These are phyloP conservation scores for Lactarius evosmus DNA, from an alignment of 768 basidiomycete genomes.

Conservation along the genomic window DNA sequence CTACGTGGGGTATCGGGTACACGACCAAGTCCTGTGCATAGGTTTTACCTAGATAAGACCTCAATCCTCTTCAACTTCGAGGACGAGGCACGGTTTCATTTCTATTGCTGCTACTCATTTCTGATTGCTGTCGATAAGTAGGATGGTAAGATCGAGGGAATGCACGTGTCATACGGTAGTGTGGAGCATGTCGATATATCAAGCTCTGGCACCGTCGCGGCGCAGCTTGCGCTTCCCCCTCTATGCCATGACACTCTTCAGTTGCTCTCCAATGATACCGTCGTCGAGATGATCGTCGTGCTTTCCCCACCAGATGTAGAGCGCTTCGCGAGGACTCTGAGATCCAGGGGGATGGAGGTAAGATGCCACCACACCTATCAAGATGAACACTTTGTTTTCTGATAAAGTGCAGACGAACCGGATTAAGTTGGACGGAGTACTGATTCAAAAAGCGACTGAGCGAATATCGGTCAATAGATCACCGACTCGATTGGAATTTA, in stretches of 20 bases:
- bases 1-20: constrained; percentile 6
- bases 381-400: not conserved
- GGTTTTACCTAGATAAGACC: constrained; percentile 24
- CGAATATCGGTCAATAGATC: constrained; percentile 21
- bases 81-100: constrained; percentile 18
- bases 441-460: constrained; percentile 1
- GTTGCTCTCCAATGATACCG: not conserved
- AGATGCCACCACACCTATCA: not conserved
- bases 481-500: constrained; percentile 27
- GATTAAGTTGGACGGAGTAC: constrained; percentile 20
- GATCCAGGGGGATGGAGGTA: constrained; percentile 19
- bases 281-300: constrained; percentile 10
- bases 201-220: constrained; percentile 15
- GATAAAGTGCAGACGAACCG: constrained; percentile 4
- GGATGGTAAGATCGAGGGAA: constrained; percentile 25
- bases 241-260: constrained; percentile 16
- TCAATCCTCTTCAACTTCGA: constrained; percentile 25
- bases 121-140: not conserved
- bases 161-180: constrained; percentile 16
- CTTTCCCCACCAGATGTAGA: constrained; percentile 7
- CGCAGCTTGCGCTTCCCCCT: constrained; percentile 9
- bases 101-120: not conserved
- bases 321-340: constrained; percentile 14
- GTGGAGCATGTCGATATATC: constrained; percentile 14
- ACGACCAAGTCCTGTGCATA: constrained; percentile 11